phyloP scores from a whole-genome alignment of 106 monocot species.

The Apostasia shenzhenica region DNA sequence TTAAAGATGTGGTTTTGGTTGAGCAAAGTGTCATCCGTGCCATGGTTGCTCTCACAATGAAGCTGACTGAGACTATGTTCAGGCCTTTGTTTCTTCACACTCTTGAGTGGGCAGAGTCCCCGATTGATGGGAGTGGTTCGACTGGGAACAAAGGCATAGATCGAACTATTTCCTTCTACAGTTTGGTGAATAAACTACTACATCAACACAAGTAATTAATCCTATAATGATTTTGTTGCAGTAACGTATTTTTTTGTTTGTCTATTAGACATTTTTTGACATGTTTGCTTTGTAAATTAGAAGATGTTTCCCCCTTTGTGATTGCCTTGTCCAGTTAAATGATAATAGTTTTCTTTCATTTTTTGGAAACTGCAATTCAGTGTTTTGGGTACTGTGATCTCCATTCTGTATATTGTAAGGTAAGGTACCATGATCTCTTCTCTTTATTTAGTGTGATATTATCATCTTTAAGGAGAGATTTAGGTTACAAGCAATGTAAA shows the following conservation, averaged over 20 bases:
- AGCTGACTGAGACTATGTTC: constrained; percentile 90
- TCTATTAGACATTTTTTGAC: not conserved
- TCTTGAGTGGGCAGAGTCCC: constrained; percentile 86
- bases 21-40: constrained; percentile 72
- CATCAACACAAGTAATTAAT: constrained; percentile 66
- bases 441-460: too few species aligned
- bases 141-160: constrained; percentile 38
- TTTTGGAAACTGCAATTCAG: too few species aligned
- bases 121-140: constrained; percentile 35
- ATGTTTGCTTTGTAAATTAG: too few species aligned
- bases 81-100: constrained; percentile 79
- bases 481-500: too few species aligned
- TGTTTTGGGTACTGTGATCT: too few species aligned
- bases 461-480: too few species aligned
- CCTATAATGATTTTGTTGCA: not conserved
- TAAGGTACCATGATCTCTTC: too few species aligned
- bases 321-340: too few species aligned
- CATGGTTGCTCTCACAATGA: constrained; percentile 60
- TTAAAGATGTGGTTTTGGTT: constrained; percentile 49
- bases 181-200: constrained; percentile 70
- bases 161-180: constrained; percentile 73
- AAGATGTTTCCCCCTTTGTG: too few species aligned
- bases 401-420: too few species aligned
- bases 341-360: too few species aligned
- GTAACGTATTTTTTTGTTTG: not conserved